Conservation (phyloP, 208 protist genomes). For the Giardia duodenalis region DNA sequence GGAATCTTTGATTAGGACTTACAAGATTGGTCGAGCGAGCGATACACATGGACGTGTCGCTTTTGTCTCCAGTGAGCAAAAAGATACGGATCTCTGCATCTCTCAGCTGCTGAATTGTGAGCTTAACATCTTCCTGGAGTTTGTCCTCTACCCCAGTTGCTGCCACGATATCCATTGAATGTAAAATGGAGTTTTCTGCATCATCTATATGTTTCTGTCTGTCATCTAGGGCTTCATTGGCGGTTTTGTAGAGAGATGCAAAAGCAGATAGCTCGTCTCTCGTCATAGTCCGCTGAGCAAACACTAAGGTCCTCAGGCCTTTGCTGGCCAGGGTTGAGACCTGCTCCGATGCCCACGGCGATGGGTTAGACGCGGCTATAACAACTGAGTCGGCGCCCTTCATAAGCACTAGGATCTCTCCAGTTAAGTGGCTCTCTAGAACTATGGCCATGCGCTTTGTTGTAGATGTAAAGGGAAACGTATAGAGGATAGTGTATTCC, state of each 20-base stretch:
- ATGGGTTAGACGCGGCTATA: slow-evolving; percentile 52
- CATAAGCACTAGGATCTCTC: slow-evolving; percentile 68
- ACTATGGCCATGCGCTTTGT: slow-evolving; percentile 93
- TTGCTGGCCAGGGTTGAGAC: slow-evolving; percentile 79
- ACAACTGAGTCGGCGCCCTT: slow-evolving; percentile 85
- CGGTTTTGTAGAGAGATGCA: background rate
- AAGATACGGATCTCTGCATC: slow-evolving; percentile 89
- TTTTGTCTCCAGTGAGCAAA: slow-evolving; percentile 95
- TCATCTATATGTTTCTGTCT: background rate
- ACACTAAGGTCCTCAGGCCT: slow-evolving; percentile 75
- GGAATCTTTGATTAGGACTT: background rate
- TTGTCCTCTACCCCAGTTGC: slow-evolving; percentile 89
- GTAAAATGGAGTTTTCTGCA: background rate
- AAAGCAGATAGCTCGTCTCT: background rate
- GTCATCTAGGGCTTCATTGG: background rate
- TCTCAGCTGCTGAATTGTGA: slow-evolving; percentile 72
- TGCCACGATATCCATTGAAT: slow-evolving; percentile 60
- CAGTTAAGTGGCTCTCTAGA: slow-evolving; percentile 52
- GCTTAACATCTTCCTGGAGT: slow-evolving; percentile 73
- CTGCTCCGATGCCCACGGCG: slow-evolving; percentile 82
- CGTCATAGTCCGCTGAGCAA: slow-evolving; percentile 44
- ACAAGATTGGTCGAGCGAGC: background rate
- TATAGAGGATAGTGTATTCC: slow-evolving; percentile 72
- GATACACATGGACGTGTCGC: slow-evolving; percentile 62
- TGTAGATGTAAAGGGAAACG: slow-evolving; percentile 90